These are phyloP conservation scores for Quillaja saponaria DNA, from an alignment of 306 rosid genomes.

Conservation along the genomic window DNA sequence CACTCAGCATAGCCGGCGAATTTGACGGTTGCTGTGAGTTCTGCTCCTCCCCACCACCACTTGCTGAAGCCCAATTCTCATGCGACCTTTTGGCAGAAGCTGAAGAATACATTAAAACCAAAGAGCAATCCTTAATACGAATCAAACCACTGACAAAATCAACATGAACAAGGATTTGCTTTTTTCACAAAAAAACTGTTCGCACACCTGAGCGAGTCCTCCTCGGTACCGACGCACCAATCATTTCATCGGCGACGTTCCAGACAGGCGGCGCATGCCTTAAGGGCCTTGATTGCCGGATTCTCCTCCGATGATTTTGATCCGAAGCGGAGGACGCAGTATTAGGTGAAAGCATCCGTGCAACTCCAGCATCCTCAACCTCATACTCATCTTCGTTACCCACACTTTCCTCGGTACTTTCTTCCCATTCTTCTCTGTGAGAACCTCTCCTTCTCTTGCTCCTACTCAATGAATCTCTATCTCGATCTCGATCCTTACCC, in stretches of 20 bases:
- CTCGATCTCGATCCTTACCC: slow-evolving; percentile 39
- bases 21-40: slow-evolving; percentile 25
- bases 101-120: slow-evolving; percentile 29
- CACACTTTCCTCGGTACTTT: slow-evolving; percentile 41
- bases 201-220: slow-evolving; percentile 80
- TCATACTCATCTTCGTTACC: slow-evolving; percentile 45
- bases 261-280: slow-evolving; percentile 32
- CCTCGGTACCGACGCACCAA: slow-evolving; percentile 64
- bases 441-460: slow-evolving; percentile 48
- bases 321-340: slow-evolving; percentile 30
- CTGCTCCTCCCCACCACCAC: slow-evolving; percentile 44
- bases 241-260: slow-evolving; percentile 44
- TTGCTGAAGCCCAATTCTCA: slow-evolving; percentile 43
- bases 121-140: slow-evolving; percentile 7
- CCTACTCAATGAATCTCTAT: slow-evolving; percentile 33
- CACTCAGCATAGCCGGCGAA: slow-evolving; percentile 28
- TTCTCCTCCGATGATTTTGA: slow-evolving; percentile 43
- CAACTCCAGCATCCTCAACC: slow-evolving; percentile 34
- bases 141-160: neutral
- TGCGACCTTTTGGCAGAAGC: slow-evolving; percentile 59
- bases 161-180: neutral
- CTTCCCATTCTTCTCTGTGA: slow-evolving; percentile 43
- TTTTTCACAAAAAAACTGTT: neutral
- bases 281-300: slow-evolving; percentile 27
- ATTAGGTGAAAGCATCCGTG: slow-evolving; percentile 35